These are phyloP conservation scores for Cyberlindnera americana DNA, from an alignment of 805 yeast genomes.

Conservation along the genomic window DNA sequence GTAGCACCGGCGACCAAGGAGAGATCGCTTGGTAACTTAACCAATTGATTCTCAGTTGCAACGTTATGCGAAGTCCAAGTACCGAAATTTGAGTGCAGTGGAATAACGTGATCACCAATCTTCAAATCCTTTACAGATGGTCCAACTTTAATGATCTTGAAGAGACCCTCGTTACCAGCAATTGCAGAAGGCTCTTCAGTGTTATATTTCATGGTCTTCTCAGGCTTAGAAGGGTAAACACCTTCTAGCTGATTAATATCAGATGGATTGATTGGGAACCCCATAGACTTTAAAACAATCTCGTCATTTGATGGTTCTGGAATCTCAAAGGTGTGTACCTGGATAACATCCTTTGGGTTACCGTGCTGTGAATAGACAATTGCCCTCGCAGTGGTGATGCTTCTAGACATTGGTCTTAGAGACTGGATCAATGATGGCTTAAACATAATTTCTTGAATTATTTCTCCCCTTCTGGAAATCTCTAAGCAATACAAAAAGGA, in stretches of 20 bases:
- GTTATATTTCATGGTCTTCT: constrained; percentile 46
- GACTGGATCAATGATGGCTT: constrained; percentile 1
- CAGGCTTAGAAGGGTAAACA: constrained; percentile 77
- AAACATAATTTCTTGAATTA: too few species aligned
- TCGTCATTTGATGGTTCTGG: constrained; percentile 44
- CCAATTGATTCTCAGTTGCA: constrained; percentile 48
- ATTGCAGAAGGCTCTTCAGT: constrained; percentile 69
- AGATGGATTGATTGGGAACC: constrained; percentile 87
- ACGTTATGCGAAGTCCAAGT: constrained; percentile 89
- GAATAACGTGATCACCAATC: constrained; percentile 87
- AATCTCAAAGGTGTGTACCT: constrained; percentile 48
- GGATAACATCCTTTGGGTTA: constrained; percentile 53
- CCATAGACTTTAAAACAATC: constrained; percentile 64
- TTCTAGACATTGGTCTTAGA: constrained; percentile 14
- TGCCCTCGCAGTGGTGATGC: constrained; percentile 49
- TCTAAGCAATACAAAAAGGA: neutral
- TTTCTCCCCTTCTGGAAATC: too few species aligned
- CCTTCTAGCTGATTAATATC: constrained; percentile 85
- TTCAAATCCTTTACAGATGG: constrained; percentile 41
- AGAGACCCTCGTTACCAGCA: constrained; percentile 93
- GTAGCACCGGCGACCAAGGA: constrained; percentile 74
- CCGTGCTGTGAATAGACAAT: constrained; percentile 69
- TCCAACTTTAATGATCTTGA: constrained; percentile 77
- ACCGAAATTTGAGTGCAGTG: constrained; percentile 73
- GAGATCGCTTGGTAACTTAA: constrained; percentile 50